Conservation (phyloP, 441 rosid genomes). For the Croton laevigatus region DNA sequence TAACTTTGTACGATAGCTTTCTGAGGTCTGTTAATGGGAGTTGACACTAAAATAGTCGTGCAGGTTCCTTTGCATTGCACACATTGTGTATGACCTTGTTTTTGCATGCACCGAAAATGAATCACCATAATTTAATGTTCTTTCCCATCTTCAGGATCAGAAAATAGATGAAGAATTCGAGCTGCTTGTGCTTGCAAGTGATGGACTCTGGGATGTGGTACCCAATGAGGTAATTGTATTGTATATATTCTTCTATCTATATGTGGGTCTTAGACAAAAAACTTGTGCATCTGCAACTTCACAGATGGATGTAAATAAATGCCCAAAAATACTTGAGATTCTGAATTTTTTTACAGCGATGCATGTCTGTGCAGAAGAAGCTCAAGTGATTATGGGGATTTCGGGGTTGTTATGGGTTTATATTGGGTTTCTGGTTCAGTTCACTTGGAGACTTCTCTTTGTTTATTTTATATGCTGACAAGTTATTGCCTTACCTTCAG, state of each 20-base stretch:
- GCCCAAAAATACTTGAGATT: background rate
- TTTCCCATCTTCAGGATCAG: slow-evolving; percentile 51
- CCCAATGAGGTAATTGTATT: slow-evolving; percentile 78
- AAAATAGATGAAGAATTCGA: slow-evolving; percentile 71
- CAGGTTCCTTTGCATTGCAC: background rate
- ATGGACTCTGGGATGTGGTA: slow-evolving; percentile 97
- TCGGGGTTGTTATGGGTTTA: background rate
- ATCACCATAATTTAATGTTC: slow-evolving; percentile 14
- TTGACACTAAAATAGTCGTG: background rate
- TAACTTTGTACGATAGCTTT: background rate
- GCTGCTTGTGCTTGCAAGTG: slow-evolving; percentile 90
- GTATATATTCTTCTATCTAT: background rate
- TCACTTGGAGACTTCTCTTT: background rate
- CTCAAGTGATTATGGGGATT: too few relatives aligned
- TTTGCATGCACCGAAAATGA: slow-evolving; percentile 6
- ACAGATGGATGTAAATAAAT: background rate
- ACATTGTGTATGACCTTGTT: background rate
- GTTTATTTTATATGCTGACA: background rate
- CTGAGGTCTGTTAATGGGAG: background rate
- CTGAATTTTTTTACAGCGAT: background rate
- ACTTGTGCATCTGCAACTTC: background rate
- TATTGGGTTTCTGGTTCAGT: background rate
- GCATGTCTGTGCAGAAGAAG: too few relatives aligned
- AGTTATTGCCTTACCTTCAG: slow-evolving; percentile 31
- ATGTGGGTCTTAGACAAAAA: background rate